Base-by-base conservation (phyloP, 345 rosid genomes). In the Conringia planisiliqua region DNA sequence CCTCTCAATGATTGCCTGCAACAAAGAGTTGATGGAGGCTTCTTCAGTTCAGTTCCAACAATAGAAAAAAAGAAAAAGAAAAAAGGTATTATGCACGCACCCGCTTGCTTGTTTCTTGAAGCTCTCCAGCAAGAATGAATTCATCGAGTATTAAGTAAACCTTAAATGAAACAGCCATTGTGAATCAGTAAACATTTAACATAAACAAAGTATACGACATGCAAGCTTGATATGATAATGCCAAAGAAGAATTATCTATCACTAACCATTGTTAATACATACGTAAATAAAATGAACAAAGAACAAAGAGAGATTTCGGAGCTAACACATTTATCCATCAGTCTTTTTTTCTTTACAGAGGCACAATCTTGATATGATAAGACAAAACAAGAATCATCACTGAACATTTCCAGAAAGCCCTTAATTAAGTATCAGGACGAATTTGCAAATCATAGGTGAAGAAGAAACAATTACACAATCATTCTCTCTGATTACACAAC, bases 61-160 rank as follows among this genome's bases (percentile, higher is more conserved):
- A 10, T 44, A 22, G 4, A n/a, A 5, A 10, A 24, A 33, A 26
- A 11, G 30, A 26, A 6, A 16, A 11, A 8, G 1, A 43, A 2
- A n/a, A 44, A 30, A 4, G 12, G 7, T 20, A 22, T 32, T 14
- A 8, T 20, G 4, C 9, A 8, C 52, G 0, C 36, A 70, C 66
- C 74, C 74, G 58, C 38, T 59, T 90, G 92, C 99, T 95, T 73
- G 99, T 95, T 86, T 94, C 98, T 86, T 94, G 98, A 24, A 94
- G 96, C 80, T 94, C 98, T 16, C 98, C 98, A 17, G 96, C 98
- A 73, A 94, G 97, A 81, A 94, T 94, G 87, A 94, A 94, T 73
- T 94, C 97, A 51, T 91, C 98, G 11, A 94, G 97, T 68, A 94
- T 90, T 78, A 94, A 81, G 83, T 94, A 94, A n/a, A 94, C 98